phyloP scores from a whole-genome alignment of 2,329 filamentous ascomycete species.

The Diplodia mutila region DNA sequence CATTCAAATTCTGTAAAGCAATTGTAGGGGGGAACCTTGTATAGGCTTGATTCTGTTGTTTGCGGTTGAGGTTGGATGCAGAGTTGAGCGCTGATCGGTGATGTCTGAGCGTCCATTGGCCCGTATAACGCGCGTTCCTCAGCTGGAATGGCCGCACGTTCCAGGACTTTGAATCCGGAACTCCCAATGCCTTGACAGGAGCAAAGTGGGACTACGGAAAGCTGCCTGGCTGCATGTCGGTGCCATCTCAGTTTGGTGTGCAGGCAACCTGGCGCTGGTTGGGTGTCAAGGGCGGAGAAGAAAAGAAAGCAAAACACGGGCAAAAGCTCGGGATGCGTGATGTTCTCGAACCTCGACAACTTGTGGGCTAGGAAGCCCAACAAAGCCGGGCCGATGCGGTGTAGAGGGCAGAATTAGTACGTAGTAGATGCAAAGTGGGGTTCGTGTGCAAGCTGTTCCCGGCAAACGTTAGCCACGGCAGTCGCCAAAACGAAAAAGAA shows the following conservation, averaged over 20 bases:
- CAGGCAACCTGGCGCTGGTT: background rate
- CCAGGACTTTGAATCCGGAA: background rate
- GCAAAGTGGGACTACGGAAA: background rate
- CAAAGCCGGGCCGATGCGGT: constrained; percentile 16
- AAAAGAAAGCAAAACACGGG: background rate
- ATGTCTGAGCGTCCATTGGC: background rate
- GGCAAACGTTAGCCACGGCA: background rate
- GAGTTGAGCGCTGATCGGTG: background rate
- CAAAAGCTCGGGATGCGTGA: background rate
- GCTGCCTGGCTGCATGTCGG: background rate
- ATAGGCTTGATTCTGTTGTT: background rate
- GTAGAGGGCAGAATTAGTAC: constrained; percentile 7
- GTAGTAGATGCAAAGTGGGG: constrained; percentile 1
- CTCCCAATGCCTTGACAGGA: background rate
- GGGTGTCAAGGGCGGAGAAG: background rate
- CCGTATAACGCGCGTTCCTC: background rate
- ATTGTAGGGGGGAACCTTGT: constrained; percentile 4
- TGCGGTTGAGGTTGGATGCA: background rate
- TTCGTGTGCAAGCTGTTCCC: background rate
- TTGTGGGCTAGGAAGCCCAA: background rate
- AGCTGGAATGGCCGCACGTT: background rate
- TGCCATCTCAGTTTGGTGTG: background rate
- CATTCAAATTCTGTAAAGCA: constrained; percentile 2
- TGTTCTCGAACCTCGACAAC: background rate
- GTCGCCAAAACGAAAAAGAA: background rate